phyloP scores from a whole-genome alignment of 495 filamentous ascomycete species.

The Cercophora scortea region DNA sequence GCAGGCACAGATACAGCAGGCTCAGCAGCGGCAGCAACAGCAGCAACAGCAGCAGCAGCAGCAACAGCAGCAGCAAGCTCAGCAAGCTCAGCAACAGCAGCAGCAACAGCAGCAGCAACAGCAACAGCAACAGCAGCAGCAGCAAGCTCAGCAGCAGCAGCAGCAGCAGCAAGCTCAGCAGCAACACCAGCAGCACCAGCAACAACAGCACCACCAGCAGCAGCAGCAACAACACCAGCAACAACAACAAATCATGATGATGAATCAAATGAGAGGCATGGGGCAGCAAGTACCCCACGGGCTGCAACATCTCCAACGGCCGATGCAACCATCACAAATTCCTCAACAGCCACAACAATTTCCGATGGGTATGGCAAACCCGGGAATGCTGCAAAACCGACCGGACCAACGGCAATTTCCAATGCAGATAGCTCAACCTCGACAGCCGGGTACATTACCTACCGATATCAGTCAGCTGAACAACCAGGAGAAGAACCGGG shows the following conservation, averaged over 20 bases:
- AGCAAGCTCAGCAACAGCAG: constrained; percentile 31
- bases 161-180: constrained; percentile 20
- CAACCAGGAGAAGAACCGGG: constrained; percentile 18
- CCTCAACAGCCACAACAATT: constrained; percentile 29
- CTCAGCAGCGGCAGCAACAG: constrained; percentile 18
- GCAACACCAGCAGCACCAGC: constrained; percentile 16
- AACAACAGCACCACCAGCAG: not conserved
- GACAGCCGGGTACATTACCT: not conserved
- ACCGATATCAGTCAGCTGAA: constrained; percentile 14
- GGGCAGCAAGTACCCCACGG: constrained; percentile 31
- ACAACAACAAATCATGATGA: constrained; percentile 32
- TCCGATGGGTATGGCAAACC: constrained; percentile 26
- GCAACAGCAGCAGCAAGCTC: constrained; percentile 16
- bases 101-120: constrained; percentile 19
- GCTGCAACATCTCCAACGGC: constrained; percentile 42
- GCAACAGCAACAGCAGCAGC: constrained; percentile 1
- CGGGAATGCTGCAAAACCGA: constrained; percentile 17
- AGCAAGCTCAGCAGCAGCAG: constrained; percentile 15
- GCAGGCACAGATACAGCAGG: constrained; percentile 31
- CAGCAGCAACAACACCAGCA: constrained; percentile 21
- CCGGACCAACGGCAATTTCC: constrained; percentile 32
- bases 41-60: constrained; percentile 21
- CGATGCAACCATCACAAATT: constrained; percentile 38
- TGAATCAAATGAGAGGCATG: constrained; percentile 40
- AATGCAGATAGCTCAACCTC: constrained; percentile 27